phyloP scores from a whole-genome alignment of 148 eudicot genomes.

The Rhododendron molle region DNA sequence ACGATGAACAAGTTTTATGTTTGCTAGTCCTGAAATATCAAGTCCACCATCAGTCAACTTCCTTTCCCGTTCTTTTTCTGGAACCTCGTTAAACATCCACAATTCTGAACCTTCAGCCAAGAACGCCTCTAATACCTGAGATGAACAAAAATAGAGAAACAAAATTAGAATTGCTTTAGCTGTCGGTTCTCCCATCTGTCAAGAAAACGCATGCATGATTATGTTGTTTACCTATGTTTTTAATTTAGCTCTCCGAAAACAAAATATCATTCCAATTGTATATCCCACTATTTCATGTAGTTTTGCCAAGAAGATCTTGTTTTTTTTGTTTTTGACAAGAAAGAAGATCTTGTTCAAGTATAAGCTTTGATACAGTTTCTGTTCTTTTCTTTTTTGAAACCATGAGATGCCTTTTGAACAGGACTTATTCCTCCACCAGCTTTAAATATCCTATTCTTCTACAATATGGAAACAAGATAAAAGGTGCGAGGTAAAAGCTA shows the following conservation, averaged over 20 bases:
- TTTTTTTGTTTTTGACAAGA: no score
- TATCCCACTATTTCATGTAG: not conserved
- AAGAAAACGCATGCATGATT: not conserved
- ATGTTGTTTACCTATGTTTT: not conserved
- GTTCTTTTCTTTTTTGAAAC: not conserved
- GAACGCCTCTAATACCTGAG: slow-evolving; percentile 78
- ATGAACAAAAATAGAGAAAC: not conserved
- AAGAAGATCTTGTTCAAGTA: not conserved
- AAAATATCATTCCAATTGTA: not conserved
- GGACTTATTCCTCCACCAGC: not conserved
- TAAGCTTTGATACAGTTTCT: not conserved
- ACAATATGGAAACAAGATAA: not conserved
- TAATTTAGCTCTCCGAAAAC: not conserved
- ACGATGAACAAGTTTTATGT: slow-evolving; percentile 80
- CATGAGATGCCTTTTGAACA: not conserved
- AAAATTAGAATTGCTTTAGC: not conserved
- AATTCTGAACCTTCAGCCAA: slow-evolving; percentile 83
- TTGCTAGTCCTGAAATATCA: slow-evolving; percentile 56
- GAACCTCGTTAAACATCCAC: slow-evolving; percentile 95
- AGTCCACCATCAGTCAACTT: slow-evolving; percentile 90
- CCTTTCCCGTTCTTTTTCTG: slow-evolving; percentile 65
- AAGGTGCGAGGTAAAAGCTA: not conserved
- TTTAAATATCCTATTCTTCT: no score
- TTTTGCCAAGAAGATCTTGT: not conserved
- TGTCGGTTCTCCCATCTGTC: not conserved